Conservation (phyloP, 495 filamentous ascomycete genomes). For the Chaetomium fimeti region DNA sequence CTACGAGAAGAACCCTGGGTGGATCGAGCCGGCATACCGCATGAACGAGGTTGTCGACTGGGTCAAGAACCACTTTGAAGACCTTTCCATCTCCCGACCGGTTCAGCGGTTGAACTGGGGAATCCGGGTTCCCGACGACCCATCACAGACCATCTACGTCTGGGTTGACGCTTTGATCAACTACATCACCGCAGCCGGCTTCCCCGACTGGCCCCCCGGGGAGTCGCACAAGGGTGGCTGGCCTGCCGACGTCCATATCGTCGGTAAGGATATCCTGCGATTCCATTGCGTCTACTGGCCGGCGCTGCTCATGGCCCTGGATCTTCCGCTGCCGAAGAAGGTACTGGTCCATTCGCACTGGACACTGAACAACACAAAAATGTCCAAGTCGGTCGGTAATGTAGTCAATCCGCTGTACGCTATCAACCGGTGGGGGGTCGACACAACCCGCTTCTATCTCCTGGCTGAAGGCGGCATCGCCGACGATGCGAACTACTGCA, state of each 20-base stretch:
- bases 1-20: conserved; percentile 69
- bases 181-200: conserved; percentile 84
- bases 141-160: conserved; percentile 90
- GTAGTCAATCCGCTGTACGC: conserved; percentile 95
- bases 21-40: conserved; percentile 64
- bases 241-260: conserved; percentile 88
- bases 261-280: conserved; percentile 93
- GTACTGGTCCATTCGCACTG: conserved; percentile 91
- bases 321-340: conserved; percentile 75
- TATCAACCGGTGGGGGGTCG: conserved; percentile 81
- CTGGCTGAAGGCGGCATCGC: conserved; percentile 69
- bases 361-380: conserved; percentile 85
- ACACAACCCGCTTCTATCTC: conserved; percentile 86
- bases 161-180: conserved; percentile 97
- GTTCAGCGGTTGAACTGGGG: conserved; percentile 79
- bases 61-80: conserved; percentile 70
- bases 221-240: conserved; percentile 58
- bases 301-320: conserved; percentile 86
- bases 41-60: conserved; percentile 66
- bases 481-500: conserved; percentile 81
- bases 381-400: conserved; percentile 94
- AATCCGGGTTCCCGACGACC: conserved; percentile 81
- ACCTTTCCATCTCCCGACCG: conserved; percentile 88
- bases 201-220: conserved; percentile 70
- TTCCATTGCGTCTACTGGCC: conserved; percentile 99